phyloP scores from a whole-genome alignment of 2,329 filamentous ascomycete genomes.

The Chrysosphaeria jannelii region DNA sequence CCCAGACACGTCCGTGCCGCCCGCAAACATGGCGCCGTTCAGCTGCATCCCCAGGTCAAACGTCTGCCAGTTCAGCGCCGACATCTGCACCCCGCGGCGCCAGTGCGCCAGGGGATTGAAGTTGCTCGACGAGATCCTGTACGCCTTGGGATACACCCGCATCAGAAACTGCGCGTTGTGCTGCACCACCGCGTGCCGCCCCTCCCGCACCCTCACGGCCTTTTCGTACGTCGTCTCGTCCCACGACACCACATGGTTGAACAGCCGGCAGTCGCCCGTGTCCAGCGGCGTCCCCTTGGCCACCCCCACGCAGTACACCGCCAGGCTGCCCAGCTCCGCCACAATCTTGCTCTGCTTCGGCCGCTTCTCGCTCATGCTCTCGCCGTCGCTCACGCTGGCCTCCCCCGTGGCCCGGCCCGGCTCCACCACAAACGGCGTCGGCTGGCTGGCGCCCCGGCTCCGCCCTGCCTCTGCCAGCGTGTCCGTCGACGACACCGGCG shows the following conservation, averaged over 20 bases:
- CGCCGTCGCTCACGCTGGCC: constrained; percentile 45
- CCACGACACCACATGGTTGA: constrained; percentile 89
- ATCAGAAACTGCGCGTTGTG: constrained; percentile 85
- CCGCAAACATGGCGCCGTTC: constrained; percentile 93
- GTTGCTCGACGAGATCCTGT: constrained; percentile 64
- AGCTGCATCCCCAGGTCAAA: constrained; percentile 88
- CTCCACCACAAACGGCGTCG: too few species aligned
- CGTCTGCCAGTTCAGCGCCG: constrained; percentile 92
- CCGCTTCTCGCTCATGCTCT: constrained; percentile 33
- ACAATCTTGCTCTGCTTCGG: constrained; percentile 60
- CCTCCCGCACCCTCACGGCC: constrained; percentile 43
- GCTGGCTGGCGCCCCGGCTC: constrained; percentile 19
- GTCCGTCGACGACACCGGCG: neutral
- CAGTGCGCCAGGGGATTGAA: constrained; percentile 86
- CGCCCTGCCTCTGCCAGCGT: constrained; percentile 5
- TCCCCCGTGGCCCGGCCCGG: too few species aligned
- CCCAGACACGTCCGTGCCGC: constrained; percentile 57
- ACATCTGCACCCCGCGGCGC: constrained; percentile 93
- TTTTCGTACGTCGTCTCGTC: constrained; percentile 68
- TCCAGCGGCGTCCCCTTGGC: constrained; percentile 56
- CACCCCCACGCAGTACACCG: constrained; percentile 42
- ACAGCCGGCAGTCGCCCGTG: constrained; percentile 47
- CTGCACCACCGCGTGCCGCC: constrained; percentile 49
- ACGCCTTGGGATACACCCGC: constrained; percentile 70
- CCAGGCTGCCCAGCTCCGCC: constrained; percentile 54